phyloP scores from a whole-genome alignment of 1,139 yeast genomes.

The Geotrichum histeridarum region DNA sequence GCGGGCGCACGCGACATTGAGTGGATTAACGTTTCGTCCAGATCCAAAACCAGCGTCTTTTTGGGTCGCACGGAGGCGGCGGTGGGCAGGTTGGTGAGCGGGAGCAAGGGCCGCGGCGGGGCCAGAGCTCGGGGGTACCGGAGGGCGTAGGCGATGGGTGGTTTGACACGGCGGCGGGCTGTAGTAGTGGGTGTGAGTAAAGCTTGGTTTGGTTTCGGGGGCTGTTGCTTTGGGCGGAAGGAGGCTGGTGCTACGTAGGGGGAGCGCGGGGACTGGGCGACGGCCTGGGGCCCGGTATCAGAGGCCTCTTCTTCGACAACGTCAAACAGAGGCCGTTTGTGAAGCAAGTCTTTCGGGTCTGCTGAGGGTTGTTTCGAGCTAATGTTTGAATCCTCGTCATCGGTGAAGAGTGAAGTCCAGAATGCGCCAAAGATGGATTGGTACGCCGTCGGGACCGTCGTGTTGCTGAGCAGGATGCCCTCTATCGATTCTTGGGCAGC shows the following conservation, averaged over 20 bases:
- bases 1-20: slow-evolving; percentile 45
- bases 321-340: not conserved
- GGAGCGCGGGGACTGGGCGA: slow-evolving; percentile 30
- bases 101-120: slow-evolving; percentile 17
- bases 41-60: slow-evolving; percentile 76
- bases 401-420: not conserved
- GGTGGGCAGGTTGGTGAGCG: not conserved
- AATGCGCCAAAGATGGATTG: slow-evolving; percentile 6
- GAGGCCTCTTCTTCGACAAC: too few relatives aligned
- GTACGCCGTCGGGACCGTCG: not conserved
- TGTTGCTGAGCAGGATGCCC: too few relatives aligned
- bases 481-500: too few relatives aligned
- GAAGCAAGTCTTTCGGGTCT: not conserved
- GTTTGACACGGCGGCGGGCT: slow-evolving; percentile 1
- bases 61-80: slow-evolving; percentile 37
- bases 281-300: too few relatives aligned
- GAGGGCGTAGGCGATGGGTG: slow-evolving; percentile 6
- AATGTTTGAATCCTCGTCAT: not conserved
- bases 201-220: not conserved
- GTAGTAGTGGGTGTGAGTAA: not conserved
- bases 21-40: slow-evolving; percentile 92
- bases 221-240: not conserved
- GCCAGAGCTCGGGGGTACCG: slow-evolving; percentile 15
- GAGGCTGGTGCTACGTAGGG: slow-evolving; percentile 40
- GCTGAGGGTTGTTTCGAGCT: not conserved